phyloP scores from a whole-genome alignment of 2,329 filamentous ascomycete genomes.

The Colletotrichum sp. region DNA sequence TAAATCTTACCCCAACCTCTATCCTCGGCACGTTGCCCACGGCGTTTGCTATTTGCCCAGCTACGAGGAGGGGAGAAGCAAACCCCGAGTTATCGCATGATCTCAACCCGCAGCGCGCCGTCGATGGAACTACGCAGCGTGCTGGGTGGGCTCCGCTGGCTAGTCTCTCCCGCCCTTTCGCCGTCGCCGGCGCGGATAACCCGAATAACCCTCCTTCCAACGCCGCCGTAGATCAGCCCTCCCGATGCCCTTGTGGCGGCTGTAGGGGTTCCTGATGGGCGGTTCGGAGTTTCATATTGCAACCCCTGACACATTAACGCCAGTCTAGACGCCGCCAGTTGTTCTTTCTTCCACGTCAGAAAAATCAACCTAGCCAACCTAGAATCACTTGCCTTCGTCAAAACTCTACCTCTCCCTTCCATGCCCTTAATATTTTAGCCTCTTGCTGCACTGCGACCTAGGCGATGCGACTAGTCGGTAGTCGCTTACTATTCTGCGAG shows the following conservation, averaged over 20 bases:
- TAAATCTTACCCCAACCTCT: not conserved
- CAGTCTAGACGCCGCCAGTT: not conserved
- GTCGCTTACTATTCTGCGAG: not conserved
- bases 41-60: not conserved
- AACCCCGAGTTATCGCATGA: not conserved
- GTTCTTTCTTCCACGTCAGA: not conserved
- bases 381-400: not conserved
- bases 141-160: not conserved
- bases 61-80: not conserved
- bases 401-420: not conserved
- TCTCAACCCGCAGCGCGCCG: not conserved
- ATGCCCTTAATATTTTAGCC: not conserved
- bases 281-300: not conserved
- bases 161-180: not conserved
- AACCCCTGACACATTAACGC: not conserved
- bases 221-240: not conserved
- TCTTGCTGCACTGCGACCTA: not conserved
- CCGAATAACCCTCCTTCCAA: not conserved
- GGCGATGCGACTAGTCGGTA: constrained; percentile 5
- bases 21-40: constrained; percentile 1
- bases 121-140: not conserved
- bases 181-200: not conserved
- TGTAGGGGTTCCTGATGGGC: not conserved
- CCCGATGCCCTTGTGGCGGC: not conserved
- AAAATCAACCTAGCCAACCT: not conserved